These are phyloP conservation scores for Sphagnum contortum DNA, from an alignment of 225 moss, liverwort and hornwort genomes.

Conservation along the genomic window DNA sequence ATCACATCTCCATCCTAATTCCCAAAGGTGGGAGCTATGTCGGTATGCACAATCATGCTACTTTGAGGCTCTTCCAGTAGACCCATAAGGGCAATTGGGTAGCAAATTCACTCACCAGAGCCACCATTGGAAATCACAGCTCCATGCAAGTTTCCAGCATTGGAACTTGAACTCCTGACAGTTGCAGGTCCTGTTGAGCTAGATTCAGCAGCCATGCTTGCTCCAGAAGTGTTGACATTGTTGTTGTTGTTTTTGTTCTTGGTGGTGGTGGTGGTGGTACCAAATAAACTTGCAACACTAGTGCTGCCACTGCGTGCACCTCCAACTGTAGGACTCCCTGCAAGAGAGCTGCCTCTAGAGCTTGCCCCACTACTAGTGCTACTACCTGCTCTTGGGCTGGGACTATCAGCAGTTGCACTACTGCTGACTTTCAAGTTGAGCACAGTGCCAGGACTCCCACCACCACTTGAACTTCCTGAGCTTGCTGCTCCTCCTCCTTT, in stretches of 20 bases:
- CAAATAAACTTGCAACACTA: slow-evolving; percentile 26
- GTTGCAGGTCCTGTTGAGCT: slow-evolving; percentile 9
- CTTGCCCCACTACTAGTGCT: slow-evolving; percentile 39
- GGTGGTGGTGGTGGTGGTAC: not conserved
- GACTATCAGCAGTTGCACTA: slow-evolving; percentile 32
- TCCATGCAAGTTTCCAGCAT: slow-evolving; percentile 15
- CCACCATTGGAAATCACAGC: slow-evolving; percentile 6
- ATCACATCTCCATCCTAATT: not conserved
- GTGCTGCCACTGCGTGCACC: slow-evolving; percentile 5
- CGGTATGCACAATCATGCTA: slow-evolving; percentile 15
- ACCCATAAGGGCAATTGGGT: not conserved
- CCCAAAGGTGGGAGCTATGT: not conserved
- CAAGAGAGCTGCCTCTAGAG: slow-evolving; percentile 39
- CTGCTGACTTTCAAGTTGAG: slow-evolving; percentile 33
- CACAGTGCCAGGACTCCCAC: slow-evolving; percentile 26
- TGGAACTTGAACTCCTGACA: slow-evolving; percentile 25
- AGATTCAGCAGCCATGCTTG: slow-evolving; percentile 11
- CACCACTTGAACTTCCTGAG: slow-evolving; percentile 24
- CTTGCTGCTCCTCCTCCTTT: slow-evolving; percentile 29
- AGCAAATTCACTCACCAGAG: no score
- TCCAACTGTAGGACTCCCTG: slow-evolving; percentile 41
- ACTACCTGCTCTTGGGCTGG: slow-evolving; percentile 33
- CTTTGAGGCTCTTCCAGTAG: slow-evolving; percentile 17
- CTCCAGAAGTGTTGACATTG: slow-evolving; percentile 10
- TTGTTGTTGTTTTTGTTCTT: not conserved